Conservation (phyloP, 2,329 filamentous ascomycete species). For the Neofusicoccum kwambonambiense region DNA sequence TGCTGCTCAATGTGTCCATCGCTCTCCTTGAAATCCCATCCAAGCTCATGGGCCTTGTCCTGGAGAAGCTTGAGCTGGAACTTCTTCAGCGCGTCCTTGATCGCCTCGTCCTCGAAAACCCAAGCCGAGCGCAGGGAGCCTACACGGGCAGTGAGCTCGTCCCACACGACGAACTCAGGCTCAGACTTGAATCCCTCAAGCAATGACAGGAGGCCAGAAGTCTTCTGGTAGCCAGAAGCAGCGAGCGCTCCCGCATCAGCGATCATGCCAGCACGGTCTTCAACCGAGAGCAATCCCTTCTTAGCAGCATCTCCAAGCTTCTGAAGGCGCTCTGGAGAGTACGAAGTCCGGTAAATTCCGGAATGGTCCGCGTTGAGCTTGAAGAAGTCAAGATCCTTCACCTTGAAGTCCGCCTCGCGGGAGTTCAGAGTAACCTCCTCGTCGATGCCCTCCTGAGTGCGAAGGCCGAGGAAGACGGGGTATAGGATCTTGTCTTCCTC, state of each 20-base stretch:
- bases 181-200: conserved; percentile 81
- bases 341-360: conserved; percentile 86
- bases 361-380: conserved; percentile 96
- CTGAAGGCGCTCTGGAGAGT: conserved; percentile 75
- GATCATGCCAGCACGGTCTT: conserved; percentile 90
- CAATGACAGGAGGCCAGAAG: conserved; percentile 80
- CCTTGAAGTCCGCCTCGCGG: conserved; percentile 74
- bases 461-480: conserved; percentile 84
- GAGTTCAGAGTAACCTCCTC: conserved; percentile 69
- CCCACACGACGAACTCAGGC: conserved; percentile 91
- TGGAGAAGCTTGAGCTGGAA: conserved; percentile 80
- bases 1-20: conserved; percentile 91
- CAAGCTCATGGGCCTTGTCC: conserved; percentile 78
- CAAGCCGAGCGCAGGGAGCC: conserved; percentile 78
- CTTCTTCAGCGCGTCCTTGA: conserved; percentile 72
- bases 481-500: conserved; percentile 88
- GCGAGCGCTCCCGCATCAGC: conserved; percentile 88
- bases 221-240: conserved; percentile 88
- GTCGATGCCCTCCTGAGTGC: conserved; percentile 79
- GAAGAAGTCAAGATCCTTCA: conserved; percentile 83
- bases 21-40: conserved; percentile 80
- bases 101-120: conserved; percentile 77
- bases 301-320: conserved; percentile 89
- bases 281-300: conserved; percentile 74
- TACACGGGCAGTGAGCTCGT: conserved; percentile 79